phyloP scores from a whole-genome alignment of 176 grass and related monocot genomes.

The Carex kokanica region DNA sequence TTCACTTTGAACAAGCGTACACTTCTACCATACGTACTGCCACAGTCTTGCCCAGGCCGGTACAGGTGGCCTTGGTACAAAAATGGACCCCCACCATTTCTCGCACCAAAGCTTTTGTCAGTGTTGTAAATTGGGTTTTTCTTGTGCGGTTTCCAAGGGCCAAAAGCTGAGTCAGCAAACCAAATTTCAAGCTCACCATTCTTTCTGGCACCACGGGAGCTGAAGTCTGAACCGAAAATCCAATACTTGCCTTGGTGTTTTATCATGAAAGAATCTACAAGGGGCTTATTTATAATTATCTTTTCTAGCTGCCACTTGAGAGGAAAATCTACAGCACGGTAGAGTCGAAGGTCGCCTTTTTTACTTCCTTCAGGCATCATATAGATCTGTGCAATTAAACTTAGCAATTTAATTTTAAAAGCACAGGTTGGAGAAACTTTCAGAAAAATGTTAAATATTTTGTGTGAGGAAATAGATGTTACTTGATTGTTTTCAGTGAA shows the following conservation, averaged over 20 bases:
- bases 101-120: constrained; percentile 40
- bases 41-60: constrained; percentile 51
- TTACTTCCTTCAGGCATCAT: constrained; percentile 95
- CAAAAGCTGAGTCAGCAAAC: constrained; percentile 65
- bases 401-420: neutral
- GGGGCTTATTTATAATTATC: constrained; percentile 64
- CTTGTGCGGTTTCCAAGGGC: constrained; percentile 69
- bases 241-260: constrained; percentile 50
- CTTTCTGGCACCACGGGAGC: constrained; percentile 43
- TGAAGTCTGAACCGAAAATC: constrained; percentile 86
- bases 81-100: constrained; percentile 87
- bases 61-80: constrained; percentile 62
- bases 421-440: neutral
- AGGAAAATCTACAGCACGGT: constrained; percentile 66
- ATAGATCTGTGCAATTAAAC: constrained; percentile 44
- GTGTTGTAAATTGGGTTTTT: constrained; percentile 43
- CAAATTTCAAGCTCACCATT: constrained; percentile 64
- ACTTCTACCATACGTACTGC: constrained; percentile 35
- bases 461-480: constrained; percentile 11
- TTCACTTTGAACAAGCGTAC: constrained; percentile 57
- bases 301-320: constrained; percentile 66
- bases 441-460: neutral
- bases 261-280: constrained; percentile 80
- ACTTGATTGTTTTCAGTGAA: constrained; percentile 61
- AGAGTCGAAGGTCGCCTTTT: constrained; percentile 65